Base-by-base conservation (phyloP, 2,329 filamentous ascomycete species). In the Fusarium compactum region DNA sequence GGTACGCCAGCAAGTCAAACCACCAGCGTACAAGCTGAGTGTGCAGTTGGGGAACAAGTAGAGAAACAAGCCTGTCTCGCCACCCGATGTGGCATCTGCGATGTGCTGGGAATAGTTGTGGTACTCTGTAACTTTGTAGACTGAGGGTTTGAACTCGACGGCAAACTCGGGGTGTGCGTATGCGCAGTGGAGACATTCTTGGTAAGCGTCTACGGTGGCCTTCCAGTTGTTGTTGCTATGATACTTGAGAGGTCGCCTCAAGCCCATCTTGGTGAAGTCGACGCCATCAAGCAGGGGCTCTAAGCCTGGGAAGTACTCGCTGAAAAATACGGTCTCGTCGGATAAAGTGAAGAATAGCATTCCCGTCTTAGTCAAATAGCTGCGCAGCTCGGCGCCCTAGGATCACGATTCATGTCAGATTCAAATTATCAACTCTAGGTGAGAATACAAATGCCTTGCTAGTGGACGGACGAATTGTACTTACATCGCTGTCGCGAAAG, bases 21-120 rank as follows among this genome's bases (percentile, higher is more conserved):
- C 86, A 2, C 86, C 86, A 2, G 85, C 86, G 58, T 89, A 88
- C 41, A 88, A 83, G 59, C 87, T 87, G 47, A 88, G 71, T 0
- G 85, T 87, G 71, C 84, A 87, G 62, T 72, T 85, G 1, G 86
- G 86, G 72, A 88, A 88, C 78, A 88, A 86, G 68, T 87, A 89
- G 10, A 88, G 77, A 60, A 88, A 88, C 0, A 89, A 76, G 0
- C 86, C 86, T 64, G 32, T 85, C 79, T 82, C 80, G 53, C 86
- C 86, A 30, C 80, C 79, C 0, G 86, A 84, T 56, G 51, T 54
- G 38, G 51, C 27, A 43, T 87, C 85, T 1, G 86, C 85, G 32
- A 88, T 80, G 67, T 89, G 86, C 70, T 86, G 85, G 3, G 83
- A 86, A 75, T 87, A 88, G 66, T 87, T 88, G 44, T 78, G 77